phyloP scores from a whole-genome alignment of 768 basidiomycete species.

The Tulasnella sp. region DNA sequence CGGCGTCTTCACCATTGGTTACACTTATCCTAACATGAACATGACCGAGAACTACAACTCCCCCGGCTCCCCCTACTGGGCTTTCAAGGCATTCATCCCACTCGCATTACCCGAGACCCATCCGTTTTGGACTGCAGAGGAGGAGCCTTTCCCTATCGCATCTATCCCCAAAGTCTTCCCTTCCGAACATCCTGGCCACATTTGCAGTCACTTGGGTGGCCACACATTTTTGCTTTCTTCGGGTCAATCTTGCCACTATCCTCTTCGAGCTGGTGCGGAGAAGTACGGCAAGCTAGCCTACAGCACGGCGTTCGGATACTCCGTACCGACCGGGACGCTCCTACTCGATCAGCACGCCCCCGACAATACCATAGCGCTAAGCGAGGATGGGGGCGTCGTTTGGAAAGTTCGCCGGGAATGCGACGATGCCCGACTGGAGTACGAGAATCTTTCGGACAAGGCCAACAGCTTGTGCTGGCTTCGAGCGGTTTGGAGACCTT shows the following conservation, averaged over 20 bases:
- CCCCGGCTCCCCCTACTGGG: constrained; percentile 75
- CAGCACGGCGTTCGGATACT: constrained; percentile 70
- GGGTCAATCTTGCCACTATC: constrained; percentile 72
- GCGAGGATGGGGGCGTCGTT: constrained; percentile 60
- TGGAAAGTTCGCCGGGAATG: constrained; percentile 64
- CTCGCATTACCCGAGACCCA: constrained; percentile 57
- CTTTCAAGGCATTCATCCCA: constrained; percentile 65
- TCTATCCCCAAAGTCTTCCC: constrained; percentile 43
- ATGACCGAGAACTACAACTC: constrained; percentile 62
- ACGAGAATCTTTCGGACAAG: constrained; percentile 30
- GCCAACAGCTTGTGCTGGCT: constrained; percentile 42
- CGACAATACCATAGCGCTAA: constrained; percentile 62
- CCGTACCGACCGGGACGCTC: constrained; percentile 57
- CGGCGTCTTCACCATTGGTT: constrained; percentile 59
- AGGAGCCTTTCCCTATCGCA: constrained; percentile 54
- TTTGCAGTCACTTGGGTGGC: constrained; percentile 51
- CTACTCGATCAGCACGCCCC: constrained; percentile 64
- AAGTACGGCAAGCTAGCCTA: constrained; percentile 77
- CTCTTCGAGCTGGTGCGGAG: constrained; percentile 66
- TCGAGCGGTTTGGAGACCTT: constrained; percentile 65
- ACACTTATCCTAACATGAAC: constrained; percentile 23
- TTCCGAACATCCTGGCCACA: constrained; percentile 58
- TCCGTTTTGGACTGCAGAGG: constrained; percentile 63
- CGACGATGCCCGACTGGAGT: constrained; percentile 41
- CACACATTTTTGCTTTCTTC: constrained; percentile 68